Conservation (phyloP, 805 yeast genomes). For the Lachancea sp. region DNA sequence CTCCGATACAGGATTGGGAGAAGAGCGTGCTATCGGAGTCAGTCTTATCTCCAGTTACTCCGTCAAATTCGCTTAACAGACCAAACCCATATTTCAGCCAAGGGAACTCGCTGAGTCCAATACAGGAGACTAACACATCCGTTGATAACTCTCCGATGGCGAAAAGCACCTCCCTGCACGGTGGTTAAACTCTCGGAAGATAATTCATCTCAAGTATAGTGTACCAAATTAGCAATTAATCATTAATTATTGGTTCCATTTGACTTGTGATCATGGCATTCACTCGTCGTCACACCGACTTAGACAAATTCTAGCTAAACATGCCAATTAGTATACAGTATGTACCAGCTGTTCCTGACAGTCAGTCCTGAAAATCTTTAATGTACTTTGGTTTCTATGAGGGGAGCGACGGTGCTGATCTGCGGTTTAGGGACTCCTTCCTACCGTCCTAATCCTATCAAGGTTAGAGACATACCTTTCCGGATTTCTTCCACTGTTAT, state of each 20-base stretch:
- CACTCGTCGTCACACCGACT: no score
- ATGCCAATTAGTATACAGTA: no score
- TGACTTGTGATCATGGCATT: no score
- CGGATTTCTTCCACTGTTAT: background rate
- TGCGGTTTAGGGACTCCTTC: background rate
- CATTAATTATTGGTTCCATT: background rate
- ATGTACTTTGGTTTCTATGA: background rate
- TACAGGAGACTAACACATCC: slow-evolving; percentile 29
- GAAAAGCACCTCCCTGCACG: background rate
- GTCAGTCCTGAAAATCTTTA: background rate
- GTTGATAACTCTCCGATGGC: slow-evolving; percentile 26
- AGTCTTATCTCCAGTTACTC: slow-evolving; percentile 12
- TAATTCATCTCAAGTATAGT: background rate
- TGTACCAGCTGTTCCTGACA: background rate
- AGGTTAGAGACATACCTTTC: slow-evolving; percentile 4
- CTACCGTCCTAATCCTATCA: background rate
- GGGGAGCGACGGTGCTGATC: background rate
- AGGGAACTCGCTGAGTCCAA: slow-evolving; percentile 27
- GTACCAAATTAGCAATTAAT: background rate
- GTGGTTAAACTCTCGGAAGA: background rate
- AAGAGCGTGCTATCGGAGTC: background rate
- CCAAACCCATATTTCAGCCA: slow-evolving; percentile 24
- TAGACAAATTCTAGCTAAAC: no score
- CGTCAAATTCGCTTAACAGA: slow-evolving; percentile 20
- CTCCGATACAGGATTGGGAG: slow-evolving; percentile 6